A percentile compares a stretch with the other conserved stretches of the same genome.
phyloP scores from a whole-genome alignment of 1,284 basidiomycete genomes.

The Caloboletus firmus region DNA sequence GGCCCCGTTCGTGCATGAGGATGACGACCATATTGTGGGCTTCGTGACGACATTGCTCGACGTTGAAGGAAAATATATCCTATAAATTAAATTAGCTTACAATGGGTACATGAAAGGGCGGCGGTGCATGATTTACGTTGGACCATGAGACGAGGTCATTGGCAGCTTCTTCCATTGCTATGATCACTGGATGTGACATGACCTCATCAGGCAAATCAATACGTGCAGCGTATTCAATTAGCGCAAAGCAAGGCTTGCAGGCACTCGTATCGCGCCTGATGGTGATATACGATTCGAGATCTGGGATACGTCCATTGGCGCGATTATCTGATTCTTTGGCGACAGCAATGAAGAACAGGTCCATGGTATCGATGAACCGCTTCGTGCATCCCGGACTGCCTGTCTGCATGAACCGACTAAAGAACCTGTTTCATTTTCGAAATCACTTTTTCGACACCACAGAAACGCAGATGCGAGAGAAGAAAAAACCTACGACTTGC shows the following conservation, averaged over 20 bases:
- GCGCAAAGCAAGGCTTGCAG: constrained; percentile 59
- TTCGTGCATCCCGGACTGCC: constrained; percentile 52
- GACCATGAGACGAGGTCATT: constrained; percentile 64
- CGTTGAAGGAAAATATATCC: constrained; percentile 65
- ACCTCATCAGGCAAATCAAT: constrained; percentile 59
- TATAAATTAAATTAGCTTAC: constrained; percentile 25
- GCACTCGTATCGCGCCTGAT: constrained; percentile 57
- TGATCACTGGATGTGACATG: constrained; percentile 50
- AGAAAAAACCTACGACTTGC: constrained; percentile 48
- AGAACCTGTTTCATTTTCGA: constrained; percentile 42
- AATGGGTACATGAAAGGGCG: neutral
- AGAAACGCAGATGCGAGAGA: constrained; percentile 1
- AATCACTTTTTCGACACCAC: constrained; percentile 7
- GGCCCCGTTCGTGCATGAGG: constrained; percentile 51
- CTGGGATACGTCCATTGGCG: constrained; percentile 46
- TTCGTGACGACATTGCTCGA: constrained; percentile 57
- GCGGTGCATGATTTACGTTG: constrained; percentile 42
- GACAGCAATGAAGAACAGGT: constrained; percentile 55
- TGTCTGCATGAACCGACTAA: constrained; percentile 48
- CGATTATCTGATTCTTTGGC: constrained; percentile 53
- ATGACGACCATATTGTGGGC: constrained; percentile 61
- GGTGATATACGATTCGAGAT: constrained; percentile 59
- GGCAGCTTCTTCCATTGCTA: constrained; percentile 50
- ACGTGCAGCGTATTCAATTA: constrained; percentile 56
- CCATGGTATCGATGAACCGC: constrained; percentile 57